phyloP scores from a whole-genome alignment of 345 rosid genomes.

The Draba incana region DNA sequence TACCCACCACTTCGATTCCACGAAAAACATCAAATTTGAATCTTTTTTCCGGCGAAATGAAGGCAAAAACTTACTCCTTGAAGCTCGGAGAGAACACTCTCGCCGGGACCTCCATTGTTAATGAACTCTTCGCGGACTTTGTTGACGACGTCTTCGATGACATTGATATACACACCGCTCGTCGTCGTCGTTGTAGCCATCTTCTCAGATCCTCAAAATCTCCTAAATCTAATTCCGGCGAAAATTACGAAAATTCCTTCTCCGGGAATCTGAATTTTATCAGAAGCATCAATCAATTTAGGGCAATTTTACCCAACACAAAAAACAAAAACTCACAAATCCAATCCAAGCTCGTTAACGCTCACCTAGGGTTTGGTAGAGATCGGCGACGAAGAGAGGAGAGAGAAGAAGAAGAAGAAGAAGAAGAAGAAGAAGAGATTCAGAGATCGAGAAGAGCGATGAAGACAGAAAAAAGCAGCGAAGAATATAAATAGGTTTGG shows the following conservation, averaged over 20 bases:
- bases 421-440: constrained; percentile 8
- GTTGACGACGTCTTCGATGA: constrained; percentile 87
- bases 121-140: constrained; percentile 93
- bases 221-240: constrained; percentile 21
- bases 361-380: constrained; percentile 38
- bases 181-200: constrained; percentile 75
- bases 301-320: not conserved
- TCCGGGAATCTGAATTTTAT: constrained; percentile 18
- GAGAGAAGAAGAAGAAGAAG: constrained; percentile 21
- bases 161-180: constrained; percentile 81
- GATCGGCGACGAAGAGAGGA: constrained; percentile 41
- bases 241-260: not conserved
- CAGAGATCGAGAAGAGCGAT: constrained; percentile 48
- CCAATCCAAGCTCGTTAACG: not conserved
- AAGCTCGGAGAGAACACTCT: constrained; percentile 78
- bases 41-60: not conserved
- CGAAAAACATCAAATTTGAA: constrained; percentile 1
- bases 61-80: constrained; percentile 66
- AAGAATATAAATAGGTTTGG: constrained; percentile 99
- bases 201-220: constrained; percentile 27
- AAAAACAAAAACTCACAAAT: not conserved
- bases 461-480: constrained; percentile 61
- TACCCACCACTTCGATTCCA: not conserved
- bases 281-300: constrained; percentile 19
- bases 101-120: constrained; percentile 84